Evolutionary conservation across 2,329 filamentous ascomycete genomes (phyloP), one percentile per base, ranked within the genome.

Genomic region (Alternaria triticimaculans): DNA sequence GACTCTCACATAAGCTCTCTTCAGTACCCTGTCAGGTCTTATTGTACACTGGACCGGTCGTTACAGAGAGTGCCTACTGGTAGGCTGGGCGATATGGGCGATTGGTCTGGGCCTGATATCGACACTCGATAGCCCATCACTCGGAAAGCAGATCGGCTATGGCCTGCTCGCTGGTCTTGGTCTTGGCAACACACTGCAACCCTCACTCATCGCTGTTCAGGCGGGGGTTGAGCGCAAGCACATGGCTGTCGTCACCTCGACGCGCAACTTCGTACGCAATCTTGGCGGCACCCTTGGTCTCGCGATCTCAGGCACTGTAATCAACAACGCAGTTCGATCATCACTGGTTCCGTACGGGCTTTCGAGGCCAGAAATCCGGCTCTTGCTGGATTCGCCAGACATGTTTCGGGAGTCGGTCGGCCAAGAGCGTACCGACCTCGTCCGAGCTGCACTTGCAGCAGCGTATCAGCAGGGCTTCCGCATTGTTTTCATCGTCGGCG

Each of bases 201-300:
- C 85, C 5, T 84, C 84, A 0, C 80, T 90, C 0, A 83, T 89
- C 6, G 88, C 87, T 2, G 76, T 87, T 15, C 87, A 89, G 72
- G 86, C 87, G 0, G 72, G 74, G 10, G 68, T 71, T 14, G 80
- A 82, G 4, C 88, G 87, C 67, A 79, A 84, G 0, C 84, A 89
- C 45, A 84, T 88, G 45, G 89, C 89, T 0, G 85, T 90, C 1
- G 85, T 89, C 14, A 90, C 89, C 30, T 87, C 86, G 3, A 84
- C 86, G 57, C 83, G 89, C 1, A 90, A 90, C 67, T 90, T 90
- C 72, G 82, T 89, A 65, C 85, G 89, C 14, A 86, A 85, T 49
- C 79, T 87, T 4, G 88, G 89, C 6, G 88, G 87, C 20, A 82
- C 87, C 1, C 81, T 85, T 14, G 88, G 88, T 0, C 82, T 90